A percentile compares a stretch with the other conserved stretches of the same genome.
phyloP scores from a whole-genome alignment of 2,329 filamentous ascomycete genomes.

The Coniella vitis region DNA sequence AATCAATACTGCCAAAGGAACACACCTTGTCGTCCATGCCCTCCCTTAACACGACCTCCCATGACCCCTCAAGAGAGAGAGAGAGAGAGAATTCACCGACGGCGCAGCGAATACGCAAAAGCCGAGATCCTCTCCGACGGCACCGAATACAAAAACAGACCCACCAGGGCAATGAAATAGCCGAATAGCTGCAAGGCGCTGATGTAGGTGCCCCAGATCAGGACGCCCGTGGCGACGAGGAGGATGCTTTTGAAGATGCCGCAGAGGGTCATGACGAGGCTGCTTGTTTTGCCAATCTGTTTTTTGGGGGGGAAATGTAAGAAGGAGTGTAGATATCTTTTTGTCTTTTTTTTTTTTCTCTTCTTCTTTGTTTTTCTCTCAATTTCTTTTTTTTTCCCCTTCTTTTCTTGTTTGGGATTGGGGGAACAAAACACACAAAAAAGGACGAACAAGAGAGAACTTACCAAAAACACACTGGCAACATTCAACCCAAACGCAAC shows the following conservation, averaged over 20 bases:
- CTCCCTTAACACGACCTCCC: background rate
- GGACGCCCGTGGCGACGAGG: slow-evolving; percentile 67
- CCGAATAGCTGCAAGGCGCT: slow-evolving; percentile 66
- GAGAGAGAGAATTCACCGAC: background rate
- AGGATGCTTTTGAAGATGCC: slow-evolving; percentile 86
- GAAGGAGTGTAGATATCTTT: background rate
- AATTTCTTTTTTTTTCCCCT: background rate
- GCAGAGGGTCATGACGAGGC: slow-evolving; percentile 76
- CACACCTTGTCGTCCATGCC: too few relatives aligned
- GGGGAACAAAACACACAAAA: too few relatives aligned
- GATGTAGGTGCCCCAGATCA: slow-evolving; percentile 72
- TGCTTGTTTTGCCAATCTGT: slow-evolving; percentile 82
- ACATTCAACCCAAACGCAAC: slow-evolving; percentile 77
- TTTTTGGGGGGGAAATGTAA: slow-evolving; percentile 10
- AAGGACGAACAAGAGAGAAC: slow-evolving; percentile 24
- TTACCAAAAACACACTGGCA: slow-evolving; percentile 77
- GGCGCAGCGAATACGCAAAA: background rate
- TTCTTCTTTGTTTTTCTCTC: too few relatives aligned
- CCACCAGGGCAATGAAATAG: slow-evolving; percentile 61
- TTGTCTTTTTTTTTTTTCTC: background rate
- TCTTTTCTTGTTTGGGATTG: too few relatives aligned
- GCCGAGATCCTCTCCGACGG: slow-evolving; percentile 26
- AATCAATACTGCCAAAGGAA: too few relatives aligned
- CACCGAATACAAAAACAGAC: slow-evolving; percentile 45
- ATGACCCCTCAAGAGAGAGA: background rate